Evolutionary conservation across 2,329 filamentous ascomycete species (phyloP).

Genomic region (Pseudovirgaria hyperparasitica): DNA sequence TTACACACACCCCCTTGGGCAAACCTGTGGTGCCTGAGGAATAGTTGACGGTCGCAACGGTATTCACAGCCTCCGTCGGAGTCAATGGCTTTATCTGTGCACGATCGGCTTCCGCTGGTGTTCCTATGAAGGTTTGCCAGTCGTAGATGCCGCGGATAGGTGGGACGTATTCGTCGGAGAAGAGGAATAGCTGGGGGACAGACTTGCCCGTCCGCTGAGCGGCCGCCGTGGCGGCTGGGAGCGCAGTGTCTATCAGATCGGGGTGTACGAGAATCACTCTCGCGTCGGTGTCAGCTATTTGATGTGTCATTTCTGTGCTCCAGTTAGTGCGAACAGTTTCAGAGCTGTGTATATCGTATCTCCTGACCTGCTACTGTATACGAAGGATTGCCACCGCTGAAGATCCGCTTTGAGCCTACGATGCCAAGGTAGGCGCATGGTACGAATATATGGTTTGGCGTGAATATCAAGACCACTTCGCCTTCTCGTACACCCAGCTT

Average conservation of each 20-base stretch:
- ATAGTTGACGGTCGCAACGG: constrained; percentile 36
- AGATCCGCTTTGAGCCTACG: constrained; percentile 37
- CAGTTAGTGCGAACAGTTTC: constrained; percentile 5
- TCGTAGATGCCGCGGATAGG: constrained; percentile 15
- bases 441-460: constrained; percentile 41
- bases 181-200: constrained; percentile 17
- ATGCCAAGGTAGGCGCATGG: constrained; percentile 39
- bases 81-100: constrained; percentile 16
- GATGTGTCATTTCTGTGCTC: constrained; percentile 18
- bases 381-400: constrained; percentile 41
- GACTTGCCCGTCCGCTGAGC: constrained; percentile 16
- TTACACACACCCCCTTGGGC: constrained; percentile 39
- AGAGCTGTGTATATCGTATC: background rate
- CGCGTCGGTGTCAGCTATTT: constrained; percentile 20
- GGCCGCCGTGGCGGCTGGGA: constrained; percentile 16
- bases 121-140: constrained; percentile 18
- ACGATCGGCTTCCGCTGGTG: constrained; percentile 13
- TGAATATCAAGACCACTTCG: constrained; percentile 40
- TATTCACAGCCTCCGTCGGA: constrained; percentile 14
- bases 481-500: constrained; percentile 31
- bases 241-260: constrained; percentile 13
- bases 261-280: constrained; percentile 20
- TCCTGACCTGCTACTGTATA: constrained; percentile 36
- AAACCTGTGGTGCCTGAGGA: constrained; percentile 40
- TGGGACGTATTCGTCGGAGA: constrained; percentile 16